Evolutionary conservation across 148 eudicot genomes (phyloP).

Genomic region (Rhododendron vialii): DNA sequence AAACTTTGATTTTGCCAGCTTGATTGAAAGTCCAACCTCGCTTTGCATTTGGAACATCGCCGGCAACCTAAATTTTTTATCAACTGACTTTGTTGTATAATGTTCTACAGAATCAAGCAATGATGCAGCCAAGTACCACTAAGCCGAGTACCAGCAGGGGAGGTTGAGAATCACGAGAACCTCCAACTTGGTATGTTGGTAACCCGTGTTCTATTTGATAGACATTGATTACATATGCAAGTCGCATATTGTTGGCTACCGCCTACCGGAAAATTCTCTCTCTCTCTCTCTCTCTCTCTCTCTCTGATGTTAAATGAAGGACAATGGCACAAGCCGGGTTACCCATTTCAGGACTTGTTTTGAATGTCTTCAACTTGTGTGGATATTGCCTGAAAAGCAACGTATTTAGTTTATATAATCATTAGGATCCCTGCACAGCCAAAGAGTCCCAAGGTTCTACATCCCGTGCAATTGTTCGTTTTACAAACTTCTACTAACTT

Average conservation of each 20-base stretch:
- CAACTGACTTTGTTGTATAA: neutral
- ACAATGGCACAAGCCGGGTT: neutral
- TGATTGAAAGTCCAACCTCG: neutral
- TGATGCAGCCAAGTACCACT: conserved; percentile 22
- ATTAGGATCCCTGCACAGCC: neutral
- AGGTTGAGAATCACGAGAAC: conserved; percentile 20
- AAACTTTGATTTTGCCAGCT: neutral
- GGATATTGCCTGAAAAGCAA: neutral
- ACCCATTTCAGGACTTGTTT: neutral
- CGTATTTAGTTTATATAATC: neutral
- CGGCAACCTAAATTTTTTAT: neutral
- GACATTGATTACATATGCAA: neutral
- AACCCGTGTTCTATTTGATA: neutral
- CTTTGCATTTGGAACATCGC: neutral
- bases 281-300: neutral
- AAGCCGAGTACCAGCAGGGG: conserved; percentile 31
- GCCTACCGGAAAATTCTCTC: neutral
- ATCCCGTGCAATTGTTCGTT: neutral
- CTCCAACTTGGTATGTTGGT: conserved; percentile 27
- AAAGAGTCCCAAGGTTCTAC: neutral
- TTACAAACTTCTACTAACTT: neutral
- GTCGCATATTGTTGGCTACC: neutral
- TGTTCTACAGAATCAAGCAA: conserved; percentile 27
- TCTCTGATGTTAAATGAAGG: neutral
- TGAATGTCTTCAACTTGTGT: neutral